Evolutionary conservation across 1,139 yeast species (phyloP), one percentile per base, ranked within the genome.

Genomic region (Candida sanyaensis): DNA sequence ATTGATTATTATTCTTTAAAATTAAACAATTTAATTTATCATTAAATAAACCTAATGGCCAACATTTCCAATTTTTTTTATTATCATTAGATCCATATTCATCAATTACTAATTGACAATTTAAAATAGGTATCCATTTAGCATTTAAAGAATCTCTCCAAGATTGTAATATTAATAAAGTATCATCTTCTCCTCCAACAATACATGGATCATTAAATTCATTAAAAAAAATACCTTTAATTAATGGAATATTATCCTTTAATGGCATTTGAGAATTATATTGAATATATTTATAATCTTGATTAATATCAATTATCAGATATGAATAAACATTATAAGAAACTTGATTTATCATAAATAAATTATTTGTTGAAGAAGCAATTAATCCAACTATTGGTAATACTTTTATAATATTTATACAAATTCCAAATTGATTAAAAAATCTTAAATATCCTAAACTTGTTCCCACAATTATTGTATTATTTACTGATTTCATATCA

Each of bases 191-290:
- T 10, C 85, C 82, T 10, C 92, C 91, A 47, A 86, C 88, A 17
- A 92, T 65, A 55, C 95, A 88, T 1, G 99, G 99, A 65, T 92
- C 97, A 41, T 88, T 88, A 53, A 87, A 92, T 42, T 81, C 82
- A 51, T 89, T 90, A 64, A 92, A 88, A 61, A 92, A 92, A 37
- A 92, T 71, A 5, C 91, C 86, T 52, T 88, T 84, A 37, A 81
- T 67, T 37, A 80, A 69, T 36, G 52, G 51, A 11, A 49, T 46
- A 37, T 5, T 59, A 42, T 50, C 54, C 47, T 61, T 64, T 42
- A 77, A 61, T 12, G 81, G 80, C 41, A 77, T 57, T 9, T 66
- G 46, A 13, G 68, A 63, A 52, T 74, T 70, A 46, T 75, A 78
- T 56, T 77, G 81, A 26, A 74, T 47, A 45, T 60, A 77, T 43